Evolutionary conservation across 169 alveolate genomes (phyloP), one percentile per base, ranked within the genome.

Genomic region (Amoebophrya sp.): DNA sequence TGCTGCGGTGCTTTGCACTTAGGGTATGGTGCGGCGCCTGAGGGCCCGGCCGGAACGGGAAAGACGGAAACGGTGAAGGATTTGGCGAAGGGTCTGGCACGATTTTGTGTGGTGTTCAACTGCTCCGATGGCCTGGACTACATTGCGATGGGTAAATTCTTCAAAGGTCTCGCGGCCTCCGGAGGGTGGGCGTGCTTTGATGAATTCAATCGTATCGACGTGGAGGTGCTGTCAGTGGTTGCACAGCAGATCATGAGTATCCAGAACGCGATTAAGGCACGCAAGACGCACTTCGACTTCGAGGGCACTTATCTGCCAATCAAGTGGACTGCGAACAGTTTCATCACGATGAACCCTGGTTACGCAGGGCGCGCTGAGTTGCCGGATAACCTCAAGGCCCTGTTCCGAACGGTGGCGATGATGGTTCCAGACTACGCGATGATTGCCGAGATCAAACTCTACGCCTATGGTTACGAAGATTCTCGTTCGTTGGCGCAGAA

Each of bases 181-280:
- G 99, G 99, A 55, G 97, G 98, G n/a, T 98, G 99, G 99, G 98
- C 99, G 89, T 98, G 99, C 92, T 97, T 98, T 94, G 99, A 98
- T 95, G 99, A 98, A 95, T 98, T 98, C 95, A 98, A 98, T 89
- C 97, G 99, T 93, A 95, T 98, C 47, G 97, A 97, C 90, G 98
- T 98, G 54, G 99, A 98, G 95, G 99, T 96, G 94, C 95, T 97
- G 40, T 97, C 99, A 89, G 98, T 96, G 92, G 96, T 98, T 90
- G 97, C 99, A 77, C 98, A 97, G 94, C 98, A 97, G 96, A 97
- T 98, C 96, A 96, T 97, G 90, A 95, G 98, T 91, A 98, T 97
- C 96, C 95, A 96, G 95, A 97, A 98, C 47, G 97, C 97, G 92
- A 96, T 93, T 94, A 94, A 96, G 96, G 97, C 97, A 94, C 95